phyloP scores from a whole-genome alignment of 2,329 filamentous ascomycete genomes.

The Ceratocystis diversiconidia region DNA sequence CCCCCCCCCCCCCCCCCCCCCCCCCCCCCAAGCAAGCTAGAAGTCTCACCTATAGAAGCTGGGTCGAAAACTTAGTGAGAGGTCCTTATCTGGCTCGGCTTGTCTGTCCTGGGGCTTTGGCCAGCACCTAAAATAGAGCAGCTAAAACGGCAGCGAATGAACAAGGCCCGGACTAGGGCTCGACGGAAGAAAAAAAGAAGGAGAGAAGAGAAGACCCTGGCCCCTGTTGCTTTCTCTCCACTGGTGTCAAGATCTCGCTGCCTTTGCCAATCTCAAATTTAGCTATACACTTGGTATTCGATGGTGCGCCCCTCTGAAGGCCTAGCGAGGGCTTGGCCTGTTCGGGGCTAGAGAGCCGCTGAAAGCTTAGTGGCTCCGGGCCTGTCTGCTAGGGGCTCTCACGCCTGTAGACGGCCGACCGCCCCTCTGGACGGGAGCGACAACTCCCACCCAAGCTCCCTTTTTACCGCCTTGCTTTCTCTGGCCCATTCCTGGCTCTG shows the following conservation, averaged over 20 bases:
- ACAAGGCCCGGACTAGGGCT: neutral
- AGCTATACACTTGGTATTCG: too few relatives aligned
- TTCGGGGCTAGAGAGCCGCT: too few relatives aligned
- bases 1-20: too few relatives aligned
- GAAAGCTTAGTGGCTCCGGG: neutral
- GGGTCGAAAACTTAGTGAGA: neutral
- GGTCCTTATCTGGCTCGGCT: neutral
- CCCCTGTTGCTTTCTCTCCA: neutral
- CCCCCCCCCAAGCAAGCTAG: neutral
- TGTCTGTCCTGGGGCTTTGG: neutral
- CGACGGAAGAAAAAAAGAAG: neutral
- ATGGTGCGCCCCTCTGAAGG: too few relatives aligned
- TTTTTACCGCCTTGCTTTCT: neutral
- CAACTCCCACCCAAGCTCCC: neutral
- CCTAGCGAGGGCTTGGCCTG: too few relatives aligned
- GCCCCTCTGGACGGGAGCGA: too few relatives aligned
- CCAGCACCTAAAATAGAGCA: slow-evolving; percentile 3
- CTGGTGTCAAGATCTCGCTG: neutral
- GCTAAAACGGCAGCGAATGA: slow-evolving; percentile 4
- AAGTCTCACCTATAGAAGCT: neutral
- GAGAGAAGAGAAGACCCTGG: neutral
- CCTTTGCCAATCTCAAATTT: too few relatives aligned
- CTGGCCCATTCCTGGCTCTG: neutral
- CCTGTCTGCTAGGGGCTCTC: neutral
- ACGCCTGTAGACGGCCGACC: neutral